Base-by-base conservation (phyloP, 2,329 filamentous ascomycete species). In the Clathrospora elynae region DNA sequence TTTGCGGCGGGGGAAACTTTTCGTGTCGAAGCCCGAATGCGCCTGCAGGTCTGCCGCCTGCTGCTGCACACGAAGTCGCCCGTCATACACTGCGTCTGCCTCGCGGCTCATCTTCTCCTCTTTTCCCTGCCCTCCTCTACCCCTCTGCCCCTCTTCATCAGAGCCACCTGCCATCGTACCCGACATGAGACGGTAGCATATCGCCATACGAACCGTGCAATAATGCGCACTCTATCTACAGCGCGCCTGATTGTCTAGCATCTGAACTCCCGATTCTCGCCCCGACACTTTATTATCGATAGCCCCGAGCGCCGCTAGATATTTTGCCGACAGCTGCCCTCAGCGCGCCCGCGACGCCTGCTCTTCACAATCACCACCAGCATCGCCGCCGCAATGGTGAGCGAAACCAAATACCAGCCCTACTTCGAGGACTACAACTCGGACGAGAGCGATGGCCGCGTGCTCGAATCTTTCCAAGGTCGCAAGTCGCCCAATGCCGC, bases 401-500 rank as follows among this genome's bases (percentile, higher is more conserved):
- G 38, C 46, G 37, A 37, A 32, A 31, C 43, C 14, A 44, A 55
- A 14, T 44, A 58, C 46, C 51, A 64, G 26, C 40, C 67, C 36
- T 54, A 48, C 25, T 49, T 49, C 54, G 73, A 75, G 58, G 73
- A 75, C 57, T 73, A 64, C 50, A 51, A 71, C 51, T 71, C 68
- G 17, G 72, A 74, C 53, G 64, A 70, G 29, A 68, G 66, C 43
- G 51, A 57, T 14, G 56, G 59, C 34, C 37, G 39, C 23, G 53
- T 61, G 26, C n/a, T n/a, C n/a, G n/a, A n/a, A n/a, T 39, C 45
- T 42, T 59, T 59, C 71, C 51, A 64, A 73, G 49, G 73, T 74
- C 44, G 74, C 74, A 50, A 34, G 18, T 52, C 43, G 76, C 76
- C 52, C 71, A 69, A 53, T 71, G 71, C 56, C 73, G 77, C 78